Evolutionary conservation across 1,139 yeast genomes (phyloP).

Genomic region (Protomyces pachydermus): DNA sequence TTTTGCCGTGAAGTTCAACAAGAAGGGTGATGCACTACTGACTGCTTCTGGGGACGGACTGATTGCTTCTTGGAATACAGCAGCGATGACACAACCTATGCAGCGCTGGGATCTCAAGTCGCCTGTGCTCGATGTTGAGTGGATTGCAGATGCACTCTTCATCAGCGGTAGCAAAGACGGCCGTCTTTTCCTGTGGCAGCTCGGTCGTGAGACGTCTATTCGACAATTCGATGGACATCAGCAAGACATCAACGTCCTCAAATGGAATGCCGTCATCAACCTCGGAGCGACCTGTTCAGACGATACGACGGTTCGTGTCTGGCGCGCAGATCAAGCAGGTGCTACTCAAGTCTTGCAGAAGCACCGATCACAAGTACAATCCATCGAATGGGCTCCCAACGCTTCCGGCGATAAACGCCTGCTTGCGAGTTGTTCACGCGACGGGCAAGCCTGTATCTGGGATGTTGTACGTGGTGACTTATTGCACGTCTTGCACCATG

Average conservation of each 20-base stretch:
- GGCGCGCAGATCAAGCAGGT: constrained; percentile 22
- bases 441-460: constrained; percentile 26
- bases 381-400: constrained; percentile 20
- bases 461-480: constrained; percentile 24
- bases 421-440: constrained; percentile 20
- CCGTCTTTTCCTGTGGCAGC: constrained; percentile 55
- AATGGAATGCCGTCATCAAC: constrained; percentile 48
- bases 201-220: constrained; percentile 50
- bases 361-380: constrained; percentile 11
- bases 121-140: constrained; percentile 54
- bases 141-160: constrained; percentile 69
- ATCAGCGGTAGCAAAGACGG: constrained; percentile 61
- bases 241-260: constrained; percentile 53
- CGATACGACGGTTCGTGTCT: constrained; percentile 43
- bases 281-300: constrained; percentile 23
- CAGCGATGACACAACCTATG: constrained; percentile 46
- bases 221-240: constrained; percentile 69
- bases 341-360: constrained; percentile 16
- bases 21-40: constrained; percentile 43
- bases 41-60: constrained; percentile 45
- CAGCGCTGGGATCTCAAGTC: constrained; percentile 43
- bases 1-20: constrained; percentile 50
- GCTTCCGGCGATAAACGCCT: constrained; percentile 12
- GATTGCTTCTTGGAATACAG: constrained; percentile 53
- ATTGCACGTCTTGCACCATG: constrained; percentile 24